Percentiles rank a stretch among this genome's conserved stretches.
Evolutionary conservation across 192 early-diverging fungal genomes (phyloP).

Genomic region (Coemansia asiatica): DNA sequence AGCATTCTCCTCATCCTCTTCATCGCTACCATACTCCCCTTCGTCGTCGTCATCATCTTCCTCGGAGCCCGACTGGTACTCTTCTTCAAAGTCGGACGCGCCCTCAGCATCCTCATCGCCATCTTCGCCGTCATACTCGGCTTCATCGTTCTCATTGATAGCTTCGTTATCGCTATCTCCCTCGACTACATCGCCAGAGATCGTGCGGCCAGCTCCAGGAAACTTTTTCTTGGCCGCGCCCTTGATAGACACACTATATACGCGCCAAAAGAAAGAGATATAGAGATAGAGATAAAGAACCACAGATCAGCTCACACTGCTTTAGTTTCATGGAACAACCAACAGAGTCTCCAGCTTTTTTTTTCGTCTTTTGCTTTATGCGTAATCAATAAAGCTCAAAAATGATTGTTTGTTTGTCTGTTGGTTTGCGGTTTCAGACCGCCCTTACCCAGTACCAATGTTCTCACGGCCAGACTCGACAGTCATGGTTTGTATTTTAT

Average conservation of each 20-base stretch:
- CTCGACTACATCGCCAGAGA: slow-evolving; percentile 9
- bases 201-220: slow-evolving; percentile 34
- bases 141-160: slow-evolving; percentile 5
- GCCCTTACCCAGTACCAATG: not conserved
- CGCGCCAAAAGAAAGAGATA: not conserved
- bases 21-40: slow-evolving; percentile 23
- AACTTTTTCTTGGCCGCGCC: slow-evolving; percentile 29
- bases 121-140: slow-evolving; percentile 3
- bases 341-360: not conserved
- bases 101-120: not conserved
- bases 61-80: slow-evolving; percentile 13
- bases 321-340: not conserved
- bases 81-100: slow-evolving; percentile 28
- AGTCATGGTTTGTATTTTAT: slow-evolving; percentile 4
- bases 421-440: not conserved
- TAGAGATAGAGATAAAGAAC: too few relatives aligned
- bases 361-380: too few relatives aligned
- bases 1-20: slow-evolving; percentile 22
- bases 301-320: not conserved
- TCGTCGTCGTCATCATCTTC: slow-evolving; percentile 28
- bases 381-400: not conserved
- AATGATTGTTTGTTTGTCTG: not conserved
- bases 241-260: slow-evolving; percentile 13
- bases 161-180: not conserved
- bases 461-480: not conserved